Conservation (phyloP, 805 yeast species). For the Nakazawaea peltata region DNA sequence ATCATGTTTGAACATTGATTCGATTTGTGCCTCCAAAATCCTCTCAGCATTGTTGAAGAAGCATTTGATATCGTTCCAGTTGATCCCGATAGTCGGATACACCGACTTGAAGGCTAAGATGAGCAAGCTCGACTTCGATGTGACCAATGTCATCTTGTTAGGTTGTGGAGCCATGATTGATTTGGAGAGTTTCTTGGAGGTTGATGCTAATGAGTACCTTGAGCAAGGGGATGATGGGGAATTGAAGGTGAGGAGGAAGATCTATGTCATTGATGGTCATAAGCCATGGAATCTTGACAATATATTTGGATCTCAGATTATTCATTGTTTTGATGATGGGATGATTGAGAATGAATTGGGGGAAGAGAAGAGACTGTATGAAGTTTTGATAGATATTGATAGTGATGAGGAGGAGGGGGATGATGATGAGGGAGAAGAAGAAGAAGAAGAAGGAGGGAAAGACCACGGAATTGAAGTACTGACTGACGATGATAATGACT, state of each 20-base stretch:
- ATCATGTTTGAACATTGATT: slow-evolving; percentile 85
- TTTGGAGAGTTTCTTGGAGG: slow-evolving; percentile 63
- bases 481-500: slow-evolving; percentile 26
- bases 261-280: slow-evolving; percentile 85
- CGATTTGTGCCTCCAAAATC: slow-evolving; percentile 82
- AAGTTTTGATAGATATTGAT: slow-evolving; percentile 33
- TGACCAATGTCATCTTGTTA: slow-evolving; percentile 65
- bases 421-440: slow-evolving; percentile 27
- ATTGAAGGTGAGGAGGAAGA: slow-evolving; percentile 34
- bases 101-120: slow-evolving; percentile 64
- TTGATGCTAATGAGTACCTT: slow-evolving; percentile 46
- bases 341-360: slow-evolving; percentile 49
- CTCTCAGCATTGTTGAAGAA: slow-evolving; percentile 63
- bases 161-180: slow-evolving; percentile 96
- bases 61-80: slow-evolving; percentile 78
- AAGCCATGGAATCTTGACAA: slow-evolving; percentile 97
- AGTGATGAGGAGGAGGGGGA: slow-evolving; percentile 28
- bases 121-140: slow-evolving; percentile 58
- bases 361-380: slow-evolving; percentile 57
- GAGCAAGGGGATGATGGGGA: slow-evolving; percentile 23
- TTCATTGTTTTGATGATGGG: slow-evolving; percentile 87
- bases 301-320: slow-evolving; percentile 70
- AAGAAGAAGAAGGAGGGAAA: too few relatives aligned
- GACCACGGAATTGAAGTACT: slow-evolving; percentile 23
- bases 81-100: slow-evolving; percentile 91